A percentile compares a stretch with the other conserved stretches of the same genome.
Conservation (phyloP, 768 basidiomycete genomes). For the Pulveroboletus sp. region DNA sequence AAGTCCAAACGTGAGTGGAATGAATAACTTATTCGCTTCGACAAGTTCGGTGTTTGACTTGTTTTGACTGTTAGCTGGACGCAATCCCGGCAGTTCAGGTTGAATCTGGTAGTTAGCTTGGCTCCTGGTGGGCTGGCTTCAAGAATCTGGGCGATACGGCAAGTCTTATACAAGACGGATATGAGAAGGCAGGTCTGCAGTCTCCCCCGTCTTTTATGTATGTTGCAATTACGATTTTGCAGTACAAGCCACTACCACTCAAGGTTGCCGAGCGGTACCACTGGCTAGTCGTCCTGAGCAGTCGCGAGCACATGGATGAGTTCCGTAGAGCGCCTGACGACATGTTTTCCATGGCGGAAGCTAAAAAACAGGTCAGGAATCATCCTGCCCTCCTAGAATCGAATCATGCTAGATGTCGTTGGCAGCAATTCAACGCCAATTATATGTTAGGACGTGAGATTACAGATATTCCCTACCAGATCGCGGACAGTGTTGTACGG, state of each 20-base stretch:
- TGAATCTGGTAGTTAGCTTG: constrained; percentile 21
- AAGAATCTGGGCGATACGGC: constrained; percentile 11
- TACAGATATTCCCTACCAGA: constrained; percentile 28
- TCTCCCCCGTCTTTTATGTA: background rate
- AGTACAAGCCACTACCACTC: constrained; percentile 29
- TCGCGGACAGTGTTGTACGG: constrained; percentile 23
- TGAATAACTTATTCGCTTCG: background rate
- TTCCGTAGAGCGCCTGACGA: constrained; percentile 38
- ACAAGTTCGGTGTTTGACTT: background rate
- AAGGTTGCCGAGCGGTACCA: constrained; percentile 22
- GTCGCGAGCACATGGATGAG: constrained; percentile 35
- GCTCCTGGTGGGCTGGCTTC: constrained; percentile 25
- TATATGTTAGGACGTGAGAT: constrained; percentile 38
- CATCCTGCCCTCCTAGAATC: background rate
- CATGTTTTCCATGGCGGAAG: constrained; percentile 33
- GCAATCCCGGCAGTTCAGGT: constrained; percentile 31
- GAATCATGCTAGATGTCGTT: background rate
- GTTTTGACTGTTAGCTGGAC: constrained; percentile 14
- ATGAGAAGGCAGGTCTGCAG: constrained; percentile 22
- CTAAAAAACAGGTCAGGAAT: constrained; percentile 1
- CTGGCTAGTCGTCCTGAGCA: constrained; percentile 41
- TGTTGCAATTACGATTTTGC: background rate
- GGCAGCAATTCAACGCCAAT: constrained; percentile 33
- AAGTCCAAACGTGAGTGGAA: background rate
- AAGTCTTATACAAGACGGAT: constrained; percentile 30